A percentile compares a stretch with the other conserved stretches of the same genome.
phyloP scores from a whole-genome alignment of 306 rosid species.

The Prunus campanulata region DNA sequence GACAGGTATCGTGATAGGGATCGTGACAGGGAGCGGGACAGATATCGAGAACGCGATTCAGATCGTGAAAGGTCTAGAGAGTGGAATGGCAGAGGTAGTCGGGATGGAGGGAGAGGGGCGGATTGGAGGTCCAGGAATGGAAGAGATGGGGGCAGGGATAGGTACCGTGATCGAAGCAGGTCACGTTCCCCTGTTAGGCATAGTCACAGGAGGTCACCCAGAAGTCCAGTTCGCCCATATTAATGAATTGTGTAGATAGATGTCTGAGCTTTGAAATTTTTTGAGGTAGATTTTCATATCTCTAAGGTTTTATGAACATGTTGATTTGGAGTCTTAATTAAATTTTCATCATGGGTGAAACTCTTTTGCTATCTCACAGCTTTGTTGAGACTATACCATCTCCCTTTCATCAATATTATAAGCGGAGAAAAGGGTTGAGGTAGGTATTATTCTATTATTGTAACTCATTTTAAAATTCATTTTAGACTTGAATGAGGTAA shows the following conservation, averaged over 20 bases:
- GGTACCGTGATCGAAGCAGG: constrained; percentile 75
- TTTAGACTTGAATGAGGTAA: constrained; percentile 36
- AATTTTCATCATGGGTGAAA: constrained; percentile 70
- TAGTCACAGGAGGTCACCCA: constrained; percentile 65
- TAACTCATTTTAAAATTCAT: constrained; percentile 37
- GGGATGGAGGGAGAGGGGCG: constrained; percentile 69
- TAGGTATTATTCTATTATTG: constrained; percentile 69
- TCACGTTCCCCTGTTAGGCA: constrained; percentile 85
- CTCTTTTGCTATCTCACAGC: constrained; percentile 83
- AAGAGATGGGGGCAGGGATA: constrained; percentile 80
- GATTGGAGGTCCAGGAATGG: constrained; percentile 80
- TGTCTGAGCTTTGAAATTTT: constrained; percentile 76
- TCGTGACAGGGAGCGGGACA: constrained; percentile 66
- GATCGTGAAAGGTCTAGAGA: constrained; percentile 79
- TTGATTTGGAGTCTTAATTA: constrained; percentile 57
- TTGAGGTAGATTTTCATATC: constrained; percentile 88
- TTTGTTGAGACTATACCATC: constrained; percentile 81
- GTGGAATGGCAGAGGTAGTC: constrained; percentile 62
- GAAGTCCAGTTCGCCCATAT: constrained; percentile 69
- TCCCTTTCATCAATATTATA: constrained; percentile 78
- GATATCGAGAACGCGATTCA: constrained; percentile 66
- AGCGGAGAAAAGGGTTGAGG: constrained; percentile 88
- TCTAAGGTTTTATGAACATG: constrained; percentile 62
- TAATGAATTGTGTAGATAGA: constrained; percentile 64
- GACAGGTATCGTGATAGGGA: constrained; percentile 68